Base-by-base conservation (phyloP, 192 early-diverging fungal genomes). In the Globomyces pollinis-pini region DNA sequence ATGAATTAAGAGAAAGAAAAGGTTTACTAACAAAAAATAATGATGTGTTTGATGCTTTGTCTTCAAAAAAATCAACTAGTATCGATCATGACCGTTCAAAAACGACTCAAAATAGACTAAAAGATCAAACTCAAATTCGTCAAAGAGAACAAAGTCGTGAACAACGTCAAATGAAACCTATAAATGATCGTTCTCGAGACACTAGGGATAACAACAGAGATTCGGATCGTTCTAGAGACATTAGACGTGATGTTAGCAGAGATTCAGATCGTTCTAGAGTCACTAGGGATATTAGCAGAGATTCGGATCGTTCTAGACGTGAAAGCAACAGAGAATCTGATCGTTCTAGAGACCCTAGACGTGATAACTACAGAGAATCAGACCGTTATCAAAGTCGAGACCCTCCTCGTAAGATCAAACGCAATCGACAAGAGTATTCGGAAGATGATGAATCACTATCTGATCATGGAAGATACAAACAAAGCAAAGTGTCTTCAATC, bases 401-500 rank as follows among this genome's bases (percentile, higher is more conserved):
- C n/a, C n/a, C n/a, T n/a, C n/a, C n/a, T n/a, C n/a, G n/a, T n/a
- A n/a, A n/a, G n/a, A n/a, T n/a, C 23, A 47, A 26, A 4, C 23
- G 44, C 7, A 47, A 47, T 7, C 6, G 6, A 26, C 18, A 47
- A 8, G 23, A 4, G 9, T 47, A 47, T 47, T 47, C 44, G 8
- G 44, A 47, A 11, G 44, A 47, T 12, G 44, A 47, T 47, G 44
- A 55, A 55, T 24, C 34, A 55, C 53, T 24, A 47, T 1, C 44
- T 51, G 30, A 51, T n/a, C 5, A 51, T 18, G 30, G 16, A 51
- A 26, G 15, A 33, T 51, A 51, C 16, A 31, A 33, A 4, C 11
- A 51, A 31, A 34, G n/a, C 2, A 51, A 57, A 13, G 16, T 23
- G 4, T 57, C 55, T 4, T 57, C 55, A 4, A 44, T 57, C 26